Evolutionary conservation across 495 filamentous ascomycete genomes (phyloP).

Genomic region (Lasiosphaeriaceae sp.): DNA sequence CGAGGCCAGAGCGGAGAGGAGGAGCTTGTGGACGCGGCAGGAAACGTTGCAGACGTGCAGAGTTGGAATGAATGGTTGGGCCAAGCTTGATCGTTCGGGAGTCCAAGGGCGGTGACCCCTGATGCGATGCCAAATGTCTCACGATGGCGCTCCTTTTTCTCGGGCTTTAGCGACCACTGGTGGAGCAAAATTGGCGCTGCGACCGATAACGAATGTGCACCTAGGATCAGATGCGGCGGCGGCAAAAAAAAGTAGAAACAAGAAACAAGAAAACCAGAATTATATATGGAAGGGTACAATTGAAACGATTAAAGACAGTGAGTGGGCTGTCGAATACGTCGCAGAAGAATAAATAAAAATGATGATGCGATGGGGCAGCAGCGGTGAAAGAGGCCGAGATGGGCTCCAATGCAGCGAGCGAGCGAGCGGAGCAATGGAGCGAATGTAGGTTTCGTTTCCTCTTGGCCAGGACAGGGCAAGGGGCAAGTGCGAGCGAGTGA

Average conservation of each 20-base stretch:
- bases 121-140: neutral
- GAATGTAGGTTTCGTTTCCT: slow-evolving; percentile 10
- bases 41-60: neutral
- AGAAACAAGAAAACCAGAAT: neutral
- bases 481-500: slow-evolving; percentile 9
- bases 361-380: neutral
- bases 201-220: neutral
- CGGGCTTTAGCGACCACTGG: neutral
- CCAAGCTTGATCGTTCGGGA: neutral
- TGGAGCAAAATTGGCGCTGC: neutral
- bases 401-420: neutral
- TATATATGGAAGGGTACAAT: neutral
- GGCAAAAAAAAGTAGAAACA: neutral
- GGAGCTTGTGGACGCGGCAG: neutral
- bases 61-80: neutral
- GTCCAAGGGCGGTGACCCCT: neutral
- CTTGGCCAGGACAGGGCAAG: neutral
- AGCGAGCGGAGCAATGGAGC: slow-evolving; percentile 4
- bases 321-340: neutral
- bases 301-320: too few relatives aligned
- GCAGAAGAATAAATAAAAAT: neutral
- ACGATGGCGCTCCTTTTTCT: neutral
- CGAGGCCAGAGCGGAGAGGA: slow-evolving; percentile 2
- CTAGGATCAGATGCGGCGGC: neutral
- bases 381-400: neutral